These are phyloP conservation scores for Mycena haematopus DNA, from an alignment of 768 basidiomycete genomes.

Conservation along the genomic window DNA sequence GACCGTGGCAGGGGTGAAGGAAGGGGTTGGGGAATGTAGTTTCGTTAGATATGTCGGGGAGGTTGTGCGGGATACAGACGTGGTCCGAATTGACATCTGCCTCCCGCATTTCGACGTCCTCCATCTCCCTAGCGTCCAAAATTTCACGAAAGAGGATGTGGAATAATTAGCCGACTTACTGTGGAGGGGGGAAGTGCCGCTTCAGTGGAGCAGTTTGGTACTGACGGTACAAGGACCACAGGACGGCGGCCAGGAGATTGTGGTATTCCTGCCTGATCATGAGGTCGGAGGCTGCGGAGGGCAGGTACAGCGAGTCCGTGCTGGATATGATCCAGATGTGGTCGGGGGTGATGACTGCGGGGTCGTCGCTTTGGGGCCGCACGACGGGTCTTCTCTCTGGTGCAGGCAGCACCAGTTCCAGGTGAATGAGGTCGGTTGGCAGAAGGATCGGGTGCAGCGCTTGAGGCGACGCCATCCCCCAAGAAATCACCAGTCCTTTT, in stretches of 20 bases:
- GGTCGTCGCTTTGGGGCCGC: constrained; percentile 3
- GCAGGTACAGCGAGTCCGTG: not conserved
- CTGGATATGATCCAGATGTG: constrained; percentile 8
- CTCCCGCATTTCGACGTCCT: not conserved
- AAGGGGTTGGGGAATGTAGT: constrained; percentile 10
- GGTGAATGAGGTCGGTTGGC: too few species aligned
- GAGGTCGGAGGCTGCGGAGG: constrained; percentile 1
- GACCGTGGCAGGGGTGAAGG: not conserved
- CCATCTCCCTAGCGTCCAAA: not conserved
- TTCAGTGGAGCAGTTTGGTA: constrained; percentile 1
- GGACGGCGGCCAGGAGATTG: constrained; percentile 3
- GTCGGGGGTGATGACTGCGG: constrained; percentile 2
- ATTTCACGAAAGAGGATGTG: not conserved
- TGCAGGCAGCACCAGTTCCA: too few species aligned
- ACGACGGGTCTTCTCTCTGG: constrained; percentile 8
- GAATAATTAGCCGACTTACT: not conserved
- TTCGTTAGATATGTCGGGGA: constrained; percentile 1
- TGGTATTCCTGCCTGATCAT: constrained; percentile 14
- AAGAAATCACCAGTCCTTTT: too few species aligned
- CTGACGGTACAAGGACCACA: constrained; percentile 11
- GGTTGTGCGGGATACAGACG: not conserved
- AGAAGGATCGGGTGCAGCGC: too few species aligned
- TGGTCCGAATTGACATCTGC: not conserved
- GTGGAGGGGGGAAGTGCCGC: not conserved
- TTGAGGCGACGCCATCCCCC: too few species aligned